A percentile compares a stretch with the other conserved stretches of the same genome.
Evolutionary conservation across 2,329 filamentous ascomycete genomes (phyloP).

Genomic region (Cadophora gregata): DNA sequence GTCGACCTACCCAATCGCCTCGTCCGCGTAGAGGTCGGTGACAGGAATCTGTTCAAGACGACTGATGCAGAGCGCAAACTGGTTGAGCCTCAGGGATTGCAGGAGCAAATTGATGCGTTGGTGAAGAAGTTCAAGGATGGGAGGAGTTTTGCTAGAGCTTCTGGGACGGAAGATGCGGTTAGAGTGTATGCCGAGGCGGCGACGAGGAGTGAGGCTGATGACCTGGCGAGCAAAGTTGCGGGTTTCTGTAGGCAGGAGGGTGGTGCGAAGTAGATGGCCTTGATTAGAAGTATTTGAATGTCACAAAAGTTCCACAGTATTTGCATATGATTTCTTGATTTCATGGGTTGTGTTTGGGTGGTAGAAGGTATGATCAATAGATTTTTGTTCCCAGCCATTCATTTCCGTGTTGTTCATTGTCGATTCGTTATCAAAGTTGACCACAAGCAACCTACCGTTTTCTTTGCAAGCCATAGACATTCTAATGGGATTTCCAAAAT

Average conservation of each 20-base stretch:
- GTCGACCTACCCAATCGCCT: slow-evolving; percentile 93
- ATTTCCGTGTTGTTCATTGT: no score
- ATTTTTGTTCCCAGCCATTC: no score
- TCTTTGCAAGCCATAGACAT: background rate
- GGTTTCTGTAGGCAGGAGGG: slow-evolving; percentile 23
- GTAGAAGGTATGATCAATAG: no score
- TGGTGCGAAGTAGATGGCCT: slow-evolving; percentile 14
- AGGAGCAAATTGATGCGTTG: slow-evolving; percentile 83
- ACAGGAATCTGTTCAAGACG: slow-evolving; percentile 89
- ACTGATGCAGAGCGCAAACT: slow-evolving; percentile 92
- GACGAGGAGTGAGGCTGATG: slow-evolving; percentile 86
- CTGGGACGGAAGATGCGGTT: slow-evolving; percentile 94
- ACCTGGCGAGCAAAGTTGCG: slow-evolving; percentile 82
- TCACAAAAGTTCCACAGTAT: background rate
- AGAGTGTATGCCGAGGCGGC: slow-evolving; percentile 95
- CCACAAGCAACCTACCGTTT: background rate
- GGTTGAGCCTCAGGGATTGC: slow-evolving; percentile 77
- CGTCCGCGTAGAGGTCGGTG: slow-evolving; percentile 87
- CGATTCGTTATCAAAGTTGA: background rate
- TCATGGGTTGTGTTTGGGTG: no score
- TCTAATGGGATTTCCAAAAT: slow-evolving; percentile 4
- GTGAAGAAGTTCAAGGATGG: slow-evolving; percentile 92
- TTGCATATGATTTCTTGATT: background rate
- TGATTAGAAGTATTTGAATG: background rate
- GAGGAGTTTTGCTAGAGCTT: slow-evolving; percentile 88